phyloP scores from a whole-genome alignment of 202 grass and related monocot species.

The Schoenoplectus tabernaemontani region DNA sequence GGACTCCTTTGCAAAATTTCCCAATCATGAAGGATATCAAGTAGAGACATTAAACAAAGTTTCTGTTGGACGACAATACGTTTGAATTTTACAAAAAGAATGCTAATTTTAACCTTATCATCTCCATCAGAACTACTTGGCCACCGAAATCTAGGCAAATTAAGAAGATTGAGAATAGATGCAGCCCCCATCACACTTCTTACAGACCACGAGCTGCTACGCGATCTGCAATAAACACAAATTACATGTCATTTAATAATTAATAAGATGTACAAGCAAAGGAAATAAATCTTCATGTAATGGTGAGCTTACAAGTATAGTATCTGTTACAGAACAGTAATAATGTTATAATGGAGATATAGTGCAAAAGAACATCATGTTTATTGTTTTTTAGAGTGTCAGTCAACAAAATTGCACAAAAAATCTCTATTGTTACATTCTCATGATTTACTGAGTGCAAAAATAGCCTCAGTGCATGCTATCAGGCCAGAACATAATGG shows the following conservation, averaged over 20 bases:
- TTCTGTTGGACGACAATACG: neutral
- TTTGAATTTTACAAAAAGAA: neutral
- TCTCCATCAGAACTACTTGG: slow-evolving; percentile 50
- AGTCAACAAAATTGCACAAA: neutral
- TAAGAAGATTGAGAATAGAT: slow-evolving; percentile 60
- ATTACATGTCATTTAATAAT: neutral
- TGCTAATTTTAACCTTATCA: slow-evolving; percentile 51
- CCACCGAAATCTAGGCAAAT: slow-evolving; percentile 62
- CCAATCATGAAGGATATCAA: neutral
- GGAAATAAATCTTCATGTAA: neutral
- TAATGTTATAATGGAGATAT: neutral
- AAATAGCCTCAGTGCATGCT: neutral
- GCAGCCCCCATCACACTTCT: slow-evolving; percentile 68
- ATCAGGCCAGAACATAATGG: neutral
- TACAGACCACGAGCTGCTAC: slow-evolving; percentile 43
- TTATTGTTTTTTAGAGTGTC: neutral
- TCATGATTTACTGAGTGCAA: neutral
- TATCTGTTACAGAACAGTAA: neutral
- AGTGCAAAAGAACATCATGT: neutral
- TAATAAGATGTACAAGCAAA: neutral
- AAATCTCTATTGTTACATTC: neutral
- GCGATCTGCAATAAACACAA: slow-evolving; percentile 30
- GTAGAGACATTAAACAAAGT: neutral
- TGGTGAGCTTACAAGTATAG: neutral
- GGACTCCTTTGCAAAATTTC: neutral